phyloP scores from a whole-genome alignment of 306 rosid species.

The Sophora flavescens region DNA sequence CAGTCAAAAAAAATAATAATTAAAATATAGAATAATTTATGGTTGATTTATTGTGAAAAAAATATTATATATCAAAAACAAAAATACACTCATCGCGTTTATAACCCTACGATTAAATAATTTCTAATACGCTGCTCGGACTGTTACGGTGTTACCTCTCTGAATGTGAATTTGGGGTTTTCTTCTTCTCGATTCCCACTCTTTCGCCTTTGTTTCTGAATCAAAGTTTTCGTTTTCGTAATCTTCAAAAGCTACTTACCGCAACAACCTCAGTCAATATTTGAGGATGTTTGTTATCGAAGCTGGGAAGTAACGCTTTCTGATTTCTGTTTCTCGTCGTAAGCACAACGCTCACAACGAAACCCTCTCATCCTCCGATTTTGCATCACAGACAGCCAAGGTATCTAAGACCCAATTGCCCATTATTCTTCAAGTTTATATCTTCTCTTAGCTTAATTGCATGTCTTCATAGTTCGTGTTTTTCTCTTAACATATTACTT shows the following conservation, averaged over 20 bases:
- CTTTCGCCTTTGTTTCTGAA: background rate
- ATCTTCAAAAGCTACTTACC: background rate
- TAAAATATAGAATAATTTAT: no score
- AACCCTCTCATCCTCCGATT: background rate
- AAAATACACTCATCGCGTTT: no score
- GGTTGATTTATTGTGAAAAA: no score
- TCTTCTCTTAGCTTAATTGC: background rate
- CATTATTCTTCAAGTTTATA: background rate
- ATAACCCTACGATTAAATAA: no score
- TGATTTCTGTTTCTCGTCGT: conserved; percentile 5
- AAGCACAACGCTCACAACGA: background rate
- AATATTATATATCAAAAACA: no score
- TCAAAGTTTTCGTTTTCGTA: background rate
- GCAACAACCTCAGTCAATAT: background rate
- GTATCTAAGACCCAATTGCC: background rate
- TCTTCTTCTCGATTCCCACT: background rate
- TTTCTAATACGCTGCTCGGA: background rate
- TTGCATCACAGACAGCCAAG: background rate
- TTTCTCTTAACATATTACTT: background rate
- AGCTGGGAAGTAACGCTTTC: background rate
- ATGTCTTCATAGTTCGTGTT: background rate
- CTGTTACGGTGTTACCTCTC: background rate
- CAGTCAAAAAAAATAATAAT: no score
- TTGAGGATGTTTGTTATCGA: background rate
- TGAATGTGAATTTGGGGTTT: background rate